Evolutionary conservation across 2,329 filamentous ascomycete genomes (phyloP).

Genomic region (Macroventuria anomochaeta): DNA sequence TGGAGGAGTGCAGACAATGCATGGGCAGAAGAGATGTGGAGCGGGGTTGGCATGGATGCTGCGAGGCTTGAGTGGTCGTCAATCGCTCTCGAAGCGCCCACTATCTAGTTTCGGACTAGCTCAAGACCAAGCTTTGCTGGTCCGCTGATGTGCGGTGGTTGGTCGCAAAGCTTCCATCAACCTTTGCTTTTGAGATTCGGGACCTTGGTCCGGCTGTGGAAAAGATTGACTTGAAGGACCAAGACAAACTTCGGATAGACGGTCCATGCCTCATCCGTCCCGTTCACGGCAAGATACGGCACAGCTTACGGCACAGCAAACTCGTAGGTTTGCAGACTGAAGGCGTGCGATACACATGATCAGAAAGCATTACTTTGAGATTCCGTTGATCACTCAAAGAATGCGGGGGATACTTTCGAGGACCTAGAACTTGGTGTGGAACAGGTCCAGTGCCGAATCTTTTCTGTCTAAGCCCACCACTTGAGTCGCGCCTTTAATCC

Average conservation of each 20-base stretch:
- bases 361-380: no score
- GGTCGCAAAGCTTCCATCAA: constrained; percentile 22
- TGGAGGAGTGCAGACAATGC: constrained; percentile 36
- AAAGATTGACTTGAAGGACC: neutral
- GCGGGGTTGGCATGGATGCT: constrained; percentile 29
- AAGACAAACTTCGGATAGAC: constrained; percentile 6
- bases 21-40: constrained; percentile 35
- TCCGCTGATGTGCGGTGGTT: constrained; percentile 24
- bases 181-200: constrained; percentile 1
- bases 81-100: constrained; percentile 27
- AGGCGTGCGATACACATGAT: neutral
- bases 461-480: no score
- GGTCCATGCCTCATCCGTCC: constrained; percentile 5
- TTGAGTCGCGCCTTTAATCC: neutral
- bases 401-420: no score
- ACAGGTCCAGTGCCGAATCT: neutral
- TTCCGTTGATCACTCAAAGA: no score
- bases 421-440: no score
- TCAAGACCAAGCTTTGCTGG: constrained; percentile 24
- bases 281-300: constrained; percentile 3
- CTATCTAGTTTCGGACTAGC: constrained; percentile 22
- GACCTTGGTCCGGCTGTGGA: neutral
- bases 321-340: neutral
- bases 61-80: constrained; percentile 27
- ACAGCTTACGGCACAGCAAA: constrained; percentile 4